Evolutionary conservation across 768 basidiomycete species (phyloP).

Genomic region (Psilocybe sp.): DNA sequence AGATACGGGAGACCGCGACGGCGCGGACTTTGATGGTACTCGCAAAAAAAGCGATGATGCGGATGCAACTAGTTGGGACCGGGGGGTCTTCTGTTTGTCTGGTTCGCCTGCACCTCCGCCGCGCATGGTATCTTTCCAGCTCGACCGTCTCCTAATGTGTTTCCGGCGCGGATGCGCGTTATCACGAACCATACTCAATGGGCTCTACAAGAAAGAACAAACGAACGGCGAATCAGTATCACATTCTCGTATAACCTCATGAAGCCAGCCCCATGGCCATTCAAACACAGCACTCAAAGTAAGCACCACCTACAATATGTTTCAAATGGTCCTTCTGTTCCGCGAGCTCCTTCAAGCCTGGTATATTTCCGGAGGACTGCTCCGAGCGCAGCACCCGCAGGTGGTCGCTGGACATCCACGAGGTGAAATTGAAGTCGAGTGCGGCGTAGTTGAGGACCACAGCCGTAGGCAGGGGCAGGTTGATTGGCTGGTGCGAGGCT

Average conservation of each 20-base stretch:
- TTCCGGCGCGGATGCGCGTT: constrained; percentile 37
- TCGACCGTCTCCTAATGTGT: constrained; percentile 50
- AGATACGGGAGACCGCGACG: neutral
- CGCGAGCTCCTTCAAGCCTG: constrained; percentile 65
- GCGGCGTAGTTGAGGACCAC: constrained; percentile 89
- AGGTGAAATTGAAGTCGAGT: constrained; percentile 96
- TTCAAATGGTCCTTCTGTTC: constrained; percentile 86
- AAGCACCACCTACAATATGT: constrained; percentile 51
- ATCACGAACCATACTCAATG: constrained; percentile 88
- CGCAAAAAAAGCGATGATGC: constrained; percentile 24
- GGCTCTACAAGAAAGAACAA: constrained; percentile 44
- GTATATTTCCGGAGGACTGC: constrained; percentile 79
- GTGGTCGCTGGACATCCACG: constrained; percentile 90
- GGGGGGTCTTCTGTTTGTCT: constrained; percentile 10
- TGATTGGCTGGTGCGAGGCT: constrained; percentile 28
- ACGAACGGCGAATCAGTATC: constrained; percentile 4
- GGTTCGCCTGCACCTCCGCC: constrained; percentile 35
- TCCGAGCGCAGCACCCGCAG: constrained; percentile 83
- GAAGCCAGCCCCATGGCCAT: neutral
- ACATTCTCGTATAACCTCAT: neutral
- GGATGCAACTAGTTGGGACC: too few relatives aligned
- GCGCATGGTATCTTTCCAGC: constrained; percentile 60
- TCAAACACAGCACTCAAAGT: neutral
- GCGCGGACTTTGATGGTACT: constrained; percentile 20
- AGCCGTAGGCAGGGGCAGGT: constrained; percentile 72